These are phyloP conservation scores for Chaetomium sp. DNA, from an alignment of 2,329 filamentous ascomycete genomes.

Conservation along the genomic window DNA sequence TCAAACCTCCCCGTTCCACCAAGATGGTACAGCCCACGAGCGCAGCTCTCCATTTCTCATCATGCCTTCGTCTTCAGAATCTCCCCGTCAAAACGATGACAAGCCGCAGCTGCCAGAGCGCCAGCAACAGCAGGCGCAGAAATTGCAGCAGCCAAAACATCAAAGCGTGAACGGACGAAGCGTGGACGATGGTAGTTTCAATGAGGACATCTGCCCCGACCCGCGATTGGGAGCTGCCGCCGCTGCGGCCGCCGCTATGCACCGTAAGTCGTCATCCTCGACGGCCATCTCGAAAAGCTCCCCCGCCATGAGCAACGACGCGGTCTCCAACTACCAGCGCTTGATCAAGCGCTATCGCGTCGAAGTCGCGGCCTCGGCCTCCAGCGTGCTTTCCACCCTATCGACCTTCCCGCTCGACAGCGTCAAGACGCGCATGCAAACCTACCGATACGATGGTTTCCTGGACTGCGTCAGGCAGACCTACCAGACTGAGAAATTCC, in stretches of 20 bases:
- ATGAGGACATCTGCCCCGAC: slow-evolving; percentile 14
- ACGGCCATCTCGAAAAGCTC: neutral
- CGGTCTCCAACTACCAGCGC: slow-evolving; percentile 30
- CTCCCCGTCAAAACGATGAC: slow-evolving; percentile 3
- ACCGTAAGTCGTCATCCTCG: slow-evolving; percentile 15
- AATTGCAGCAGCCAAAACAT: slow-evolving; percentile 3
- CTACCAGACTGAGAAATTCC: slow-evolving; percentile 64
- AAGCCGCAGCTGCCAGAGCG: slow-evolving; percentile 9
- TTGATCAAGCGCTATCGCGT: slow-evolving; percentile 74
- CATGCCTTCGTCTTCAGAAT: slow-evolving; percentile 32
- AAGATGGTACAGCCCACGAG: slow-evolving; percentile 34
- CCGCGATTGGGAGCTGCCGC: slow-evolving; percentile 12
- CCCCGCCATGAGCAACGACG: slow-evolving; percentile 16
- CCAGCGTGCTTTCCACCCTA: slow-evolving; percentile 72
- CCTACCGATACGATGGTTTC: slow-evolving; percentile 71
- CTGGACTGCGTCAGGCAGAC: slow-evolving; percentile 68
- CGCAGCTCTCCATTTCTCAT: slow-evolving; percentile 32
- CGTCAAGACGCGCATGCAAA: slow-evolving; percentile 85
- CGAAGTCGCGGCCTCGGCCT: slow-evolving; percentile 70
- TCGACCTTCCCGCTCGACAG: slow-evolving; percentile 81
- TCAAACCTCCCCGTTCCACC: slow-evolving; percentile 23
- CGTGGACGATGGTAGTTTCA: slow-evolving; percentile 19
- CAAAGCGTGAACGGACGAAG: neutral
- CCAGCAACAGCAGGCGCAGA: neutral
- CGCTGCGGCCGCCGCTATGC: slow-evolving; percentile 18